Evolutionary conservation across 1,284 basidiomycete species (phyloP).

Genomic region (Hypsizygus ulmarius): DNA sequence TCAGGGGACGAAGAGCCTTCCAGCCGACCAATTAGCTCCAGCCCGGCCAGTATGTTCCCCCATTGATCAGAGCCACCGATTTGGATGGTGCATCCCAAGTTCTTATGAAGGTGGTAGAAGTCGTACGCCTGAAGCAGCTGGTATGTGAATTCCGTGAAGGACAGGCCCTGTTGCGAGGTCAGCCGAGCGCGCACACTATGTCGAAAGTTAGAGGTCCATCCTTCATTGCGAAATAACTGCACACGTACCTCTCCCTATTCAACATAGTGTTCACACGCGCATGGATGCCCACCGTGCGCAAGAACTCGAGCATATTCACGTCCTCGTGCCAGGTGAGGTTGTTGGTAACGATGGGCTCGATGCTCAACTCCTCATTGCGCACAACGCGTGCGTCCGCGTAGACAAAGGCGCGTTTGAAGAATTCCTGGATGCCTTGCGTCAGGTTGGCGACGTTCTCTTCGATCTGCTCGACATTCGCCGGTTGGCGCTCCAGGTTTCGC

Average conservation of each 20-base stretch:
- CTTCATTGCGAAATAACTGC: constrained; percentile 7
- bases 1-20: constrained; percentile 19
- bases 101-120: constrained; percentile 77
- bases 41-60: constrained; percentile 95
- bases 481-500: constrained; percentile 77
- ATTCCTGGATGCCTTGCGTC: constrained; percentile 60
- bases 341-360: constrained; percentile 60
- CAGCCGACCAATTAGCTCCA: constrained; percentile 79
- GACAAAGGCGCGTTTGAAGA: constrained; percentile 66
- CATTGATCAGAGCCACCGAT: constrained; percentile 97
- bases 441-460: constrained; percentile 71
- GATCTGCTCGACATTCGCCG: constrained; percentile 60
- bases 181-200: constrained; percentile 84
- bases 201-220: constrained; percentile 3
- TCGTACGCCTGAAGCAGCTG: constrained; percentile 97
- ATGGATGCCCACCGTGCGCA: constrained; percentile 79
- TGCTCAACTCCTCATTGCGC: constrained; percentile 20
- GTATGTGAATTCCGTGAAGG: constrained; percentile 97
- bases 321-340: constrained; percentile 84
- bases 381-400: constrained; percentile 52
- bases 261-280: constrained; percentile 90
- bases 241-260: constrained; percentile 77
- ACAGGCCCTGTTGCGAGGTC: constrained; percentile 77
- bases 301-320: constrained; percentile 80
- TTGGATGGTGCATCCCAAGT: constrained; percentile 79